phyloP scores from a whole-genome alignment of 441 rosid species.

The Rhodomyrtus psidioides region DNA sequence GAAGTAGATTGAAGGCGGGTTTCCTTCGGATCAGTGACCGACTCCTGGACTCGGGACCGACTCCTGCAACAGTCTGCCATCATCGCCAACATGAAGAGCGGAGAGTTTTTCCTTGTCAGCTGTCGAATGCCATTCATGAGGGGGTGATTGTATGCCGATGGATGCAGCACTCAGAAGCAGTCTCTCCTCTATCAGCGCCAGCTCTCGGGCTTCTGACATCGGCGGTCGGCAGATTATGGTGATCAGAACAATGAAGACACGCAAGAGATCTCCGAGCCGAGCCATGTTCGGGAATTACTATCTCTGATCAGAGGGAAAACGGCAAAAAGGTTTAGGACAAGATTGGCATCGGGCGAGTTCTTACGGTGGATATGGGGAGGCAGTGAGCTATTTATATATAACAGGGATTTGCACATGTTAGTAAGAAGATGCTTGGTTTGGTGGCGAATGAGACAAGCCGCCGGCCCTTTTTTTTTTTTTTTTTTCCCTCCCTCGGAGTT shows the following conservation, averaged over 20 bases:
- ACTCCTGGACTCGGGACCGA: slow-evolving; percentile 23
- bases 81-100: background rate
- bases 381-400: background rate
- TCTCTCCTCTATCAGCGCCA: background rate
- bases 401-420: background rate
- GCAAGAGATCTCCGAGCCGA: background rate
- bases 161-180: background rate
- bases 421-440: background rate
- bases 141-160: background rate
- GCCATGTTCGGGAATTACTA: background rate
- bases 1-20: background rate
- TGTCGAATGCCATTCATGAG: background rate
- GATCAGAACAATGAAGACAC: background rate
- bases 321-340: background rate
- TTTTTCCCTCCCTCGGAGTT: background rate
- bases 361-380: background rate
- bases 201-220: background rate
- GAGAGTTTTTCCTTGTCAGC: background rate
- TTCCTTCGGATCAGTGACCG: slow-evolving; percentile 2
- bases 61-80: background rate
- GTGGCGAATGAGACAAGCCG: background rate
- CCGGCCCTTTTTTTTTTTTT: background rate
- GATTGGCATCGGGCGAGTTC: no score
- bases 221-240: background rate
- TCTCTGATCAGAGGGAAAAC: background rate